These are phyloP conservation scores for Tulasnella calospora DNA, from an alignment of 768 basidiomycete genomes.

Conservation along the genomic window DNA sequence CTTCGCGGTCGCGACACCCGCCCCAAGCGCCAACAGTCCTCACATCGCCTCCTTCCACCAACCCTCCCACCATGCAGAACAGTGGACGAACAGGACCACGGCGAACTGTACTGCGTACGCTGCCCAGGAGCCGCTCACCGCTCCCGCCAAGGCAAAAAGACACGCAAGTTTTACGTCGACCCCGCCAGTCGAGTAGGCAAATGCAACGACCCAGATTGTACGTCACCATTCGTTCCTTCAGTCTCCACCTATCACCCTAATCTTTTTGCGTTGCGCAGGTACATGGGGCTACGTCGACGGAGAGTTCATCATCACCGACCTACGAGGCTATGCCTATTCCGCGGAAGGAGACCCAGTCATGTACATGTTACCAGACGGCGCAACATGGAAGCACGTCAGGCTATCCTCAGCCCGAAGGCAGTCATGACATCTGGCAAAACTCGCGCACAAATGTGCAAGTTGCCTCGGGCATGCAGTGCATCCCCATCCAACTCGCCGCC, in stretches of 20 bases:
- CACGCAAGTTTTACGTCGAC: slow-evolving; percentile 20
- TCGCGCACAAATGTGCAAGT: not conserved
- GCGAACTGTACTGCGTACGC: not conserved
- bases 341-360: slow-evolving; percentile 19
- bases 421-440: not conserved
- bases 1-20: not conserved
- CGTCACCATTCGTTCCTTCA: not conserved
- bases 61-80: not conserved
- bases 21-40: not conserved
- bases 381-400: slow-evolving; percentile 18
- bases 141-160: not conserved
- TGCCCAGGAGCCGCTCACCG: slow-evolving; percentile 26
- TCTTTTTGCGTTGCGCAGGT: not conserved
- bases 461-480: not conserved
- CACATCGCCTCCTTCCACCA: not conserved
- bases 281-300: slow-evolving; percentile 25
- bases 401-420: slow-evolving; percentile 11
- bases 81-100: not conserved
- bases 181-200: slow-evolving; percentile 18
- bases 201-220: slow-evolving; percentile 24
- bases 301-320: slow-evolving; percentile 25
- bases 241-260: not conserved
- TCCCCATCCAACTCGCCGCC: not conserved
- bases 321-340: slow-evolving; percentile 21
- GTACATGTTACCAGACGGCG: slow-evolving; percentile 15